A percentile compares a stretch with the other conserved stretches of the same genome.
phyloP scores from a whole-genome alignment of 768 basidiomycete species.

The Lactarius sp. region DNA sequence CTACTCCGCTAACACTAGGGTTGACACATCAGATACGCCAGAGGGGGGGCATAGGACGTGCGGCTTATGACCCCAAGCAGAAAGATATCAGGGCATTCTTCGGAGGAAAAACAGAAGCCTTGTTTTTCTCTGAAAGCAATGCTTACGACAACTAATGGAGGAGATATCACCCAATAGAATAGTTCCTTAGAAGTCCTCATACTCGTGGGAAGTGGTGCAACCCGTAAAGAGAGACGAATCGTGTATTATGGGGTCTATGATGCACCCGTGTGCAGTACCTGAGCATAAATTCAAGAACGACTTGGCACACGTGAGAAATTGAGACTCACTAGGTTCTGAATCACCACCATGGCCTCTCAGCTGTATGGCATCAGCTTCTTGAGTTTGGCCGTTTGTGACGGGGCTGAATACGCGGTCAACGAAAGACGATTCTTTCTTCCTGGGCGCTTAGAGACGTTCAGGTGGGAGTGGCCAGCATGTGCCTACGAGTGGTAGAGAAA shows the following conservation, averaged over 20 bases:
- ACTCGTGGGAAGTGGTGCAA: neutral
- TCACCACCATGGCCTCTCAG: constrained; percentile 27
- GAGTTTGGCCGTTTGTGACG: constrained; percentile 59
- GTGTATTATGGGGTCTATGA: neutral
- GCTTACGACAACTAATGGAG: constrained; percentile 27
- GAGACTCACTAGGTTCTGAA: neutral
- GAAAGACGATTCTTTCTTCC: constrained; percentile 61
- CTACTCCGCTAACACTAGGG: neutral
- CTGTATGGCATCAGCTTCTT: constrained; percentile 74
- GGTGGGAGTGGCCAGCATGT: constrained; percentile 66
- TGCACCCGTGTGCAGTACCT: neutral
- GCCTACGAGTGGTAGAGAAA: constrained; percentile 39
- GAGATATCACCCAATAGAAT: constrained; percentile 5
- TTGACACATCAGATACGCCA: constrained; percentile 48
- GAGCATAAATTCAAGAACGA: neutral
- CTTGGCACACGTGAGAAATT: neutral
- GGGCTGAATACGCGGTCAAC: constrained; percentile 60
- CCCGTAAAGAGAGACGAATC: neutral
- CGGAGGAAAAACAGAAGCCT: constrained; percentile 33
- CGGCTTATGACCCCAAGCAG: constrained; percentile 70
- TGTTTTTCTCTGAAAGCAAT: constrained; percentile 28
- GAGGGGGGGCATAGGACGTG: constrained; percentile 66
- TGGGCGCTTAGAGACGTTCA: constrained; percentile 64
- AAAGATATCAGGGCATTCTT: constrained; percentile 74
- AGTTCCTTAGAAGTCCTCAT: neutral